A percentile compares a stretch with the other conserved stretches of the same genome.
Conservation (phyloP, 768 basidiomycete species). For the Pleurotus tuoliensis region DNA sequence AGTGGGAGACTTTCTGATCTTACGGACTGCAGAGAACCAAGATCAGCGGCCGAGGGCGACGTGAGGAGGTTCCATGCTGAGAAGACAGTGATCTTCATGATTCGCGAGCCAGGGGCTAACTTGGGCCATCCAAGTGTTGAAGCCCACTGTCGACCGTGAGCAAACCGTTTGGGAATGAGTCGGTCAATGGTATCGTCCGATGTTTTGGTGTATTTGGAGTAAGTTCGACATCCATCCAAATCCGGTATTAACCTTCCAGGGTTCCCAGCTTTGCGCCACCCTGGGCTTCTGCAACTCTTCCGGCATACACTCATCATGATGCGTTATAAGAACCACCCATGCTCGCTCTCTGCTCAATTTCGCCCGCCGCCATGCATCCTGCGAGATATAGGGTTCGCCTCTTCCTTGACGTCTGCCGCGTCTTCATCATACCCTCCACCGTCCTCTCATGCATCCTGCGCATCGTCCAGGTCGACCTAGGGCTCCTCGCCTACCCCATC, state of each 20-base stretch:
- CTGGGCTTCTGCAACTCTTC: background rate
- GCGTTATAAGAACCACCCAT: background rate
- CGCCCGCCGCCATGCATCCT: slow-evolving; percentile 31
- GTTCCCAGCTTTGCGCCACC: background rate
- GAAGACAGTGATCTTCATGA: too few relatives aligned
- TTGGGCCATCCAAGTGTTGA: too few relatives aligned
- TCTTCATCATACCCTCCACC: slow-evolving; percentile 37
- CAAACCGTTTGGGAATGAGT: background rate
- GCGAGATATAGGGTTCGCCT: slow-evolving; percentile 47
- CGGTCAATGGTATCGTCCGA: slow-evolving; percentile 12
- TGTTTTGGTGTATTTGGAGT: slow-evolving; percentile 17
- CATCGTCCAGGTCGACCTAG: slow-evolving; percentile 25
- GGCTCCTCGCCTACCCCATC: slow-evolving; percentile 30
- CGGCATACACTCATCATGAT: background rate
- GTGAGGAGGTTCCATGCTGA: too few relatives aligned
- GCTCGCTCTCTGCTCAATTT: slow-evolving; percentile 1
- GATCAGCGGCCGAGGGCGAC: too few relatives aligned
- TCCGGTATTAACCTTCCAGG: background rate
- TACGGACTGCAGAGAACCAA: too few relatives aligned
- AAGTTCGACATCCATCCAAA: background rate
- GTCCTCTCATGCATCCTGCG: slow-evolving; percentile 27
- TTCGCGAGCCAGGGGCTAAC: too few relatives aligned
- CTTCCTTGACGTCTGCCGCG: slow-evolving; percentile 39
- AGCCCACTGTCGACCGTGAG: background rate
- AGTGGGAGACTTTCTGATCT: too few relatives aligned